Conservation (phyloP, 805 yeast genomes). For the Millerago galiae region DNA sequence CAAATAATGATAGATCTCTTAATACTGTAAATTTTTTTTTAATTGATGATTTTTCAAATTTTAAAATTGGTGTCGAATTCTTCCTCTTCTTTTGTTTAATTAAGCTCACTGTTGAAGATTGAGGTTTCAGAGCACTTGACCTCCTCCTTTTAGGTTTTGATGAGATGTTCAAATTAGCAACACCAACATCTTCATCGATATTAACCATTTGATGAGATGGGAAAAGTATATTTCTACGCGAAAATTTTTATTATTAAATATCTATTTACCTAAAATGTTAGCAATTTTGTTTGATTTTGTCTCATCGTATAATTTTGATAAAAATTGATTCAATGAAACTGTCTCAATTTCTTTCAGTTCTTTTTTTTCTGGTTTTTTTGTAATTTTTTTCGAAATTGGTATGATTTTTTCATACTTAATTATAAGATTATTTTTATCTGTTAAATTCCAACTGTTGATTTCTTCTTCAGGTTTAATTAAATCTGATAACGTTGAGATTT, state of each 20-base stretch:
- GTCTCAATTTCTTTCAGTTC: background rate
- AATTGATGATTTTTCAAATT: slow-evolving; percentile 24
- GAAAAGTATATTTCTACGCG: background rate
- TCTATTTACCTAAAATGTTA: slow-evolving; percentile 1
- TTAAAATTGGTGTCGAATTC: slow-evolving; percentile 26
- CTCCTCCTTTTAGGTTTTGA: slow-evolving; percentile 19
- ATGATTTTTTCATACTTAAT: slow-evolving; percentile 16
- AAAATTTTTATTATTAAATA: background rate
- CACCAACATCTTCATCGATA: no score
- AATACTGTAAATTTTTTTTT: slow-evolving; percentile 14
- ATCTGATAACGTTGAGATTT: slow-evolving; percentile 37
- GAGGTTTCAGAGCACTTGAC: slow-evolving; percentile 19
- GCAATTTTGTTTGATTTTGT: slow-evolving; percentile 1
- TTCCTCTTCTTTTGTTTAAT: slow-evolving; percentile 28
- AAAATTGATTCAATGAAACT: slow-evolving; percentile 2
- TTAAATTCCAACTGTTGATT: slow-evolving; percentile 22
- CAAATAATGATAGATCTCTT: slow-evolving; percentile 24
- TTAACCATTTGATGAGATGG: background rate
- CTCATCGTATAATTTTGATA: slow-evolving; percentile 2
- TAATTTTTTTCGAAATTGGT: slow-evolving; percentile 1
- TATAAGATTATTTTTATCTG: slow-evolving; percentile 16
- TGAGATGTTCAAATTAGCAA: no score
- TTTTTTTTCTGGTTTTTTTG: background rate
- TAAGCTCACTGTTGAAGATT: slow-evolving; percentile 5
- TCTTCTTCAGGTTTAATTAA: slow-evolving; percentile 23